Conservation (phyloP, 2,329 filamentous ascomycete species). For the Ascochyta rabiei region DNA sequence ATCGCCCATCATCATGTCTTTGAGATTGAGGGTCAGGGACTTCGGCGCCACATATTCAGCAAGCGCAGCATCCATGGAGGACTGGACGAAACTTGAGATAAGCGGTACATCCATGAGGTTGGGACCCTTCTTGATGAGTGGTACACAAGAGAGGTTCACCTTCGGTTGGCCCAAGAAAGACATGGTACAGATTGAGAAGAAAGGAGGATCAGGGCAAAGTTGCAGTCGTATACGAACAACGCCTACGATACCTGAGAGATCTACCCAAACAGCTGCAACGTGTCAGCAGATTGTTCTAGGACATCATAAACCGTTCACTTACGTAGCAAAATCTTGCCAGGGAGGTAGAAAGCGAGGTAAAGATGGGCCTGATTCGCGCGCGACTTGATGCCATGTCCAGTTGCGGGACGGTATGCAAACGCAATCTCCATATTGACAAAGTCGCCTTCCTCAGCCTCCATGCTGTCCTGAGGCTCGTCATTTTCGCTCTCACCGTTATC, state of each 20-base stretch:
- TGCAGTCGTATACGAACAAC: slow-evolving; percentile 73
- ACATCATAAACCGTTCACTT: slow-evolving; percentile 24
- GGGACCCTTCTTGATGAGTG: slow-evolving; percentile 69
- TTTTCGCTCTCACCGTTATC: slow-evolving; percentile 51
- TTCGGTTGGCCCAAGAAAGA: slow-evolving; percentile 78
- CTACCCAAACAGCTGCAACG: slow-evolving; percentile 70
- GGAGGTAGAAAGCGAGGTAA: slow-evolving; percentile 74
- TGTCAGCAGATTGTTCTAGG: slow-evolving; percentile 19
- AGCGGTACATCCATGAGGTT: slow-evolving; percentile 79
- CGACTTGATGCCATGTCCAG: slow-evolving; percentile 63
- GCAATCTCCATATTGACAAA: slow-evolving; percentile 79
- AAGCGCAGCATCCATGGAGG: slow-evolving; percentile 73
- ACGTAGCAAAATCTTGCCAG: slow-evolving; percentile 59
- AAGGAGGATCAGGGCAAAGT: slow-evolving; percentile 76
- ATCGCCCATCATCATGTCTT: slow-evolving; percentile 77
- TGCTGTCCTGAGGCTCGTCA: slow-evolving; percentile 49
- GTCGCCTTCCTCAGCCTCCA: slow-evolving; percentile 78
- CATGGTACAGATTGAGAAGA: slow-evolving; percentile 75
- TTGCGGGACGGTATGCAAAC: slow-evolving; percentile 72
- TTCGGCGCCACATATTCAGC: slow-evolving; percentile 79
- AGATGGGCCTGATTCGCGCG: slow-evolving; percentile 76
- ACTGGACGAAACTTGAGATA: slow-evolving; percentile 77
- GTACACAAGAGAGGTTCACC: slow-evolving; percentile 72
- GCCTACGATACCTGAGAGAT: slow-evolving; percentile 73
- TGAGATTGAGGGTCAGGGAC: slow-evolving; percentile 73